Percentiles rank a stretch among this genome's conserved stretches.
Conservation (phyloP, 768 basidiomycete genomes). For the Suillus tomentosus region DNA sequence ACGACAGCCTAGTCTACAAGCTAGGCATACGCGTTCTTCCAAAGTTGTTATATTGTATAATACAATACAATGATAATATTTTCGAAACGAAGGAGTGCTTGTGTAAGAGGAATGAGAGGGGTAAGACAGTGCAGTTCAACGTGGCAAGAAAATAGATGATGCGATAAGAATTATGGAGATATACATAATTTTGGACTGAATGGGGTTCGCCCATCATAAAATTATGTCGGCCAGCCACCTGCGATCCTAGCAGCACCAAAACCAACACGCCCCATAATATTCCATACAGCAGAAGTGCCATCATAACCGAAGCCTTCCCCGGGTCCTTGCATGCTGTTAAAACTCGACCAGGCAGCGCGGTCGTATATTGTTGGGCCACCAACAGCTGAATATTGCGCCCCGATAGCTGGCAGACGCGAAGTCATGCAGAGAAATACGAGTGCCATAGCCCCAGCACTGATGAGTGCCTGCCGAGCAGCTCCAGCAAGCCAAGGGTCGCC, state of each 20-base stretch:
- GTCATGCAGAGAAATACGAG: constrained; percentile 62
- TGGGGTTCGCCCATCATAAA: background rate
- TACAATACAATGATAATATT: background rate
- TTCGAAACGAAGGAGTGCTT: background rate
- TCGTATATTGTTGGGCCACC: constrained; percentile 79
- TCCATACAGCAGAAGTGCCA: constrained; percentile 66
- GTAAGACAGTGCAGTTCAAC: background rate
- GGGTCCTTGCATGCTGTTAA: constrained; percentile 67
- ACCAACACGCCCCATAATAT: constrained; percentile 67
- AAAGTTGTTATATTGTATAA: background rate
- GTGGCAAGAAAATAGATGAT: constrained; percentile 3
- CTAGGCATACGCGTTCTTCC: background rate
- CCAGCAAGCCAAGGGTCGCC: constrained; percentile 33
- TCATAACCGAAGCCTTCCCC: constrained; percentile 73
- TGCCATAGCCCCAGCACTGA: constrained; percentile 65
- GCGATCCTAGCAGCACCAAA: constrained; percentile 76
- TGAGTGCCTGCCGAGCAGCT: constrained; percentile 47
- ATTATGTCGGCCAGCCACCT: constrained; percentile 75
- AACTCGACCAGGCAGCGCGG: constrained; percentile 76
- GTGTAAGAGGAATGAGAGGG: background rate
- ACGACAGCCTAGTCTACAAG: background rate
- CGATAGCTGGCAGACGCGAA: constrained; percentile 44
- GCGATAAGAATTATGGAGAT: constrained; percentile 9
- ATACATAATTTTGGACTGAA: background rate
- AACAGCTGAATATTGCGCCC: constrained; percentile 55